Conservation (phyloP, 2,329 filamentous ascomycete genomes). For the Pseudodiploospora longispora region DNA sequence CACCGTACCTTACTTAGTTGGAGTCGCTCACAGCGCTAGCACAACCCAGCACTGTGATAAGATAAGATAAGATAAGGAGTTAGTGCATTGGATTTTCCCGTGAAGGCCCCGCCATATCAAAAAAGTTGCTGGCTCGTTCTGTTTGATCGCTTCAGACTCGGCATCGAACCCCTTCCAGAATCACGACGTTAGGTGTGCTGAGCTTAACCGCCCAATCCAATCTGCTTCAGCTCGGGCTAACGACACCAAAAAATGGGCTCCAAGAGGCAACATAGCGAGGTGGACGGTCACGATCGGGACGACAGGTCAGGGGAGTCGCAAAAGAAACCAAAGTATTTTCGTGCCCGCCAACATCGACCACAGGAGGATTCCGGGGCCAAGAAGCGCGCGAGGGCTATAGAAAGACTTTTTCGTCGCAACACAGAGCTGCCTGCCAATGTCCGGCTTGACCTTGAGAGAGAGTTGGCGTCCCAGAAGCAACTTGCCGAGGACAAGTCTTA, state of each 20-base stretch:
- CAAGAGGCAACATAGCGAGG: constrained; percentile 23
- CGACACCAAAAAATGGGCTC: constrained; percentile 18
- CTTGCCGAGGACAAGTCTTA: constrained; percentile 53
- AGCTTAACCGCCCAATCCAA: too few relatives aligned
- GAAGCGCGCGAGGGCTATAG: constrained; percentile 62
- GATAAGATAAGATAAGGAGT: too few relatives aligned
- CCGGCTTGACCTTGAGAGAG: constrained; percentile 61
- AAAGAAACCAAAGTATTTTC: constrained; percentile 27
- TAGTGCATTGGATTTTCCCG: too few relatives aligned
- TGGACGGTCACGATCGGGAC: constrained; percentile 12
- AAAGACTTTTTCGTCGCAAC: constrained; percentile 54
- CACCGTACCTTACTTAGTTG: too few relatives aligned
- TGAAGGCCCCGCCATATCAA: too few relatives aligned
- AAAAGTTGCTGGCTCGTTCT: too few relatives aligned
- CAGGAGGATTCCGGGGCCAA: constrained; percentile 53
- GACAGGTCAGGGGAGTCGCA: constrained; percentile 1
- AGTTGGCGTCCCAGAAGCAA: constrained; percentile 57
- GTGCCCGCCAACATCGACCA: constrained; percentile 30
- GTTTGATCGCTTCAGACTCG: too few relatives aligned
- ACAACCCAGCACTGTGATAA: too few relatives aligned
- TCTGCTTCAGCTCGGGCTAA: not conserved
- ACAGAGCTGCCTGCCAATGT: constrained; percentile 60
- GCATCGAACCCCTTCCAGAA: too few relatives aligned
- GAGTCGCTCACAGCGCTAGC: too few relatives aligned
- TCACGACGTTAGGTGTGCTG: too few relatives aligned